Conservation (phyloP, 257 asterid genomes). For the Plantago elongata region DNA sequence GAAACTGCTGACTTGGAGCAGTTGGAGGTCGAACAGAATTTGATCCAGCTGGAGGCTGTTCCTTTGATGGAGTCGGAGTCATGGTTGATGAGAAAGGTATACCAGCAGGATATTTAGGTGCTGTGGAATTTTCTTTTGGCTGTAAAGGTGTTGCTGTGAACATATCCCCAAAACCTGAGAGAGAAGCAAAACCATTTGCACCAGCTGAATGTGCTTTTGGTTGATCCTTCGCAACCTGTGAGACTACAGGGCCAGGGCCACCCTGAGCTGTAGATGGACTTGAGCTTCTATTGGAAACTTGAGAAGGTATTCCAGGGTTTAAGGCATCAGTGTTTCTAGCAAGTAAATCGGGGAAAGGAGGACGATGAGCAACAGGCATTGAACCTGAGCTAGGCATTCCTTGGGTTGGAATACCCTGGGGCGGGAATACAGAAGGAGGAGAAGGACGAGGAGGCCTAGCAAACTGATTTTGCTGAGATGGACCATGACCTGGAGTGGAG, state of each 20-base stretch:
- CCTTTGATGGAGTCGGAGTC: too few species aligned
- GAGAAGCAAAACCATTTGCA: constrained; percentile 55
- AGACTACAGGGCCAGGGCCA: constrained; percentile 23
- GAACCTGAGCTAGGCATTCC: too few species aligned
- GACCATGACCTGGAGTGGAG: too few species aligned
- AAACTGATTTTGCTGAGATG: constrained; percentile 27
- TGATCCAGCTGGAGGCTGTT: too few species aligned
- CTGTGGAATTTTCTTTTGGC: constrained; percentile 36
- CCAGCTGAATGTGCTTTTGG: constrained; percentile 31
- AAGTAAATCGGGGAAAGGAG: too few species aligned
- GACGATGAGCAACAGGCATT: too few species aligned
- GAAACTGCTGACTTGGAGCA: constrained; percentile 9
- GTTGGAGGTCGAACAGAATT: constrained; percentile 26
- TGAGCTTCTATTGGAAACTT: constrained; percentile 38
- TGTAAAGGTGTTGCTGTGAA: constrained; percentile 10
- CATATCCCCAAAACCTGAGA: too few species aligned
- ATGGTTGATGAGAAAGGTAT: too few species aligned
- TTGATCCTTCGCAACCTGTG: constrained; percentile 48
- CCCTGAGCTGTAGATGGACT: constrained; percentile 37
- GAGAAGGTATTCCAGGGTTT: constrained; percentile 30
- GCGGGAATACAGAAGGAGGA: too few species aligned
- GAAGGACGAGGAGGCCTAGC: constrained; percentile 37
- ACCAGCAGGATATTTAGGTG: constrained; percentile 27
- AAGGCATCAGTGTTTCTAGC: too few species aligned
- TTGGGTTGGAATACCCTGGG: too few species aligned